Base-by-base conservation (phyloP, 2,329 filamentous ascomycete species). In the Fusarium concolor region DNA sequence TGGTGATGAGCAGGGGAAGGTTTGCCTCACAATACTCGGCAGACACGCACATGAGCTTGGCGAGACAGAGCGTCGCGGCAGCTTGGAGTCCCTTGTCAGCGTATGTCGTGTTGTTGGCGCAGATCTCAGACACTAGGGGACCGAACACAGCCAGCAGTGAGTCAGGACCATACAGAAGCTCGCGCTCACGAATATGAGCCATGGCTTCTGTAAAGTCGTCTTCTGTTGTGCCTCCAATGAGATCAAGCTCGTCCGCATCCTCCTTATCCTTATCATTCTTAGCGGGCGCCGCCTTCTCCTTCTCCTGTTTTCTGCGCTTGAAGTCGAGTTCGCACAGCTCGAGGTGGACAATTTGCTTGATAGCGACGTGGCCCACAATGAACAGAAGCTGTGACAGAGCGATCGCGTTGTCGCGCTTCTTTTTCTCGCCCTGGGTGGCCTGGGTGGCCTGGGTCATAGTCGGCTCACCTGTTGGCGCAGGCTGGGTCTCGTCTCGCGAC, bases 41-140 rank as follows among this genome's bases (percentile, higher is more conserved):
- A 72, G 93, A 97, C 41, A 99, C 94, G 76, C 96, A 99, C 96
- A 99, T 99, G 63, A 99, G 88, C 83, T 99, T 99, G 6, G 95
- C 95, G 75, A 99, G 87, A 76, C 96, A 99, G 10, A 99, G 84
- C 1, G 96, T 97, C 12, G 96, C 94, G 39, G 96, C 93, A 22
- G 94, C 93, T 80, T 99, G 96, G 12, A 99, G 87, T 57, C 93
- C 93, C 67, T 92, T 90, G 80, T 97, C 94, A 57, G 90, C 89
- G 81, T 98, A 98, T 1, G 90, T 90, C 8, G 94, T 97, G 80
- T 97, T 98, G 80, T 96, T 96, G 68, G 92, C 91, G 80, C 96
- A 98, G 58, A 99, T 93, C 76, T 99, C 96, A 12, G 92, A 90
- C 5, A 97, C 96, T 56, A 99, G 82, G 9, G 94, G 94, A 0